phyloP scores from a whole-genome alignment of 129 eudicot species.

The Pittosporum tobira region DNA sequence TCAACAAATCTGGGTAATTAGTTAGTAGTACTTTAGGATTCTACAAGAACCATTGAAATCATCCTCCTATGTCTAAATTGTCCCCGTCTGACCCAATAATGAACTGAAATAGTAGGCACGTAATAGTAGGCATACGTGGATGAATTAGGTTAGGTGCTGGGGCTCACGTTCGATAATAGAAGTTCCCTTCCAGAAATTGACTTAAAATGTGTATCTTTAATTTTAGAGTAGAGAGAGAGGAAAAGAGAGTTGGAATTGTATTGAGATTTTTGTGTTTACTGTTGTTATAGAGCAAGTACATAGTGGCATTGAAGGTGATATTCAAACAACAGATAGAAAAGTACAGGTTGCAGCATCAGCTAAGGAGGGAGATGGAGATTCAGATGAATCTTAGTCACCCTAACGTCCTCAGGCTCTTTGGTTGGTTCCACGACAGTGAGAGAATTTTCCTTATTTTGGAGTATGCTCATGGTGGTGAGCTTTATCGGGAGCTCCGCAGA shows the following conservation, averaged over 20 bases:
- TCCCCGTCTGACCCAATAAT: too few species aligned
- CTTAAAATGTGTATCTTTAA: too few species aligned
- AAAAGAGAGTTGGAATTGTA: conserved; percentile 9
- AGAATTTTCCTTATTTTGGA: conserved; percentile 60
- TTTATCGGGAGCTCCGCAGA: conserved; percentile 39
- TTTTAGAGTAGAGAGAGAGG: conserved; percentile 3
- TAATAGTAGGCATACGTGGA: too few species aligned
- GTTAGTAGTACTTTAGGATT: too few species aligned
- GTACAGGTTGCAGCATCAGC: conserved; percentile 70
- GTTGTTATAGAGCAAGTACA: conserved; percentile 44
- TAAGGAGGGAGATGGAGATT: conserved; percentile 75
- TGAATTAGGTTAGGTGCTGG: too few species aligned
- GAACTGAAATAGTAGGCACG: too few species aligned
- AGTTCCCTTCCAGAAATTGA: too few species aligned
- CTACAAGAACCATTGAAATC: too few species aligned
- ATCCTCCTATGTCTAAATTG: too few species aligned
- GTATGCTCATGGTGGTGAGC: conserved; percentile 90
- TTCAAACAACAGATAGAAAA: conserved; percentile 86
- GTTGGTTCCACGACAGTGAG: conserved; percentile 69
- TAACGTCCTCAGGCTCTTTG: conserved; percentile 60
- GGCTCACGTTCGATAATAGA: too few species aligned
- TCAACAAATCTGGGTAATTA: too few species aligned
- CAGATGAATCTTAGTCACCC: conserved; percentile 75
- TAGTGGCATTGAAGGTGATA: conserved; percentile 89
- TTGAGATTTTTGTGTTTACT: background rate